A percentile compares a stretch with the other conserved stretches of the same genome.
phyloP scores from a whole-genome alignment of 495 filamentous ascomycete species.

The Penicillium turbatum region DNA sequence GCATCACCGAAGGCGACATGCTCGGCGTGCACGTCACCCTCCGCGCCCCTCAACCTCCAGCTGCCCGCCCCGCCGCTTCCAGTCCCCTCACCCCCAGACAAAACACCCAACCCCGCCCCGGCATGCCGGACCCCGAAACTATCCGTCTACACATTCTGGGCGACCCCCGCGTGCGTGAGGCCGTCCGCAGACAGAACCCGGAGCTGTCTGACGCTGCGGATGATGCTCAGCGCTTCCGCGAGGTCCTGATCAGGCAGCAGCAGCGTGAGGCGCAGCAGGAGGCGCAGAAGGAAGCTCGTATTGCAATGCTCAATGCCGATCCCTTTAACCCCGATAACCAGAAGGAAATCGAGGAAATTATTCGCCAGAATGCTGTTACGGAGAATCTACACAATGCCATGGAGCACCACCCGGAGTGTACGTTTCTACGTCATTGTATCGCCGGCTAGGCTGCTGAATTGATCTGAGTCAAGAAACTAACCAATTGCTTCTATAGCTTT shows the following conservation, averaged over 20 bases:
- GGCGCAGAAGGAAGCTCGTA: slow-evolving; percentile 71
- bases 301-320: slow-evolving; percentile 78
- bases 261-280: slow-evolving; percentile 65
- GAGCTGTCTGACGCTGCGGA: slow-evolving; percentile 74
- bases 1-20: slow-evolving; percentile 88
- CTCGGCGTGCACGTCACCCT: slow-evolving; percentile 71
- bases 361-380: slow-evolving; percentile 85
- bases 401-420: slow-evolving; percentile 96
- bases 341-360: slow-evolving; percentile 92
- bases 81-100: slow-evolving; percentile 35
- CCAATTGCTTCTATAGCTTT: slow-evolving; percentile 57
- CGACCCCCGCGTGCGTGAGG: slow-evolving; percentile 64
- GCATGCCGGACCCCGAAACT: slow-evolving; percentile 68
- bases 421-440: slow-evolving; percentile 11
- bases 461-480: slow-evolving; percentile 15
- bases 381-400: slow-evolving; percentile 94
- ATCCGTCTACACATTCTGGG: slow-evolving; percentile 79
- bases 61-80: slow-evolving; percentile 15
- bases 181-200: slow-evolving; percentile 65
- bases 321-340: slow-evolving; percentile 90
- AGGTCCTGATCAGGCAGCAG: slow-evolving; percentile 60
- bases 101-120: slow-evolving; percentile 36
- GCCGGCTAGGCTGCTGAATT: background rate
- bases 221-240: slow-evolving; percentile 68
- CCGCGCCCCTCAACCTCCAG: slow-evolving; percentile 8